A percentile compares a stretch with the other conserved stretches of the same genome.
Evolutionary conservation across 2,329 filamentous ascomycete genomes (phyloP).

Genomic region (Paraconiothyrium brasiliense): DNA sequence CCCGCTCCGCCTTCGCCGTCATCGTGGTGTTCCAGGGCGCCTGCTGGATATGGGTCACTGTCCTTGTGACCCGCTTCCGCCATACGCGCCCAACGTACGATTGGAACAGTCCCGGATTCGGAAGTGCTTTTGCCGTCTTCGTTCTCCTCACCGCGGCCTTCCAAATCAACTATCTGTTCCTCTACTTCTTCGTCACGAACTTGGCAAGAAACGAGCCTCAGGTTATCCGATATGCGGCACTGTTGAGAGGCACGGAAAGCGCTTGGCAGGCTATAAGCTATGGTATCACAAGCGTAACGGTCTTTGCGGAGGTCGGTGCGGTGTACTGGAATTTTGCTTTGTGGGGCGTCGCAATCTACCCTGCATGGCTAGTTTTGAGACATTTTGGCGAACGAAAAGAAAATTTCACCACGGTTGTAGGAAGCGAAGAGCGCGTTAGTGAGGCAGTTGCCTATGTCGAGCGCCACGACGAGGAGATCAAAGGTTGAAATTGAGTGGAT

Average conservation of each 20-base stretch:
- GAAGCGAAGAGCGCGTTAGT: background rate
- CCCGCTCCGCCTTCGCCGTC: slow-evolving; percentile 63
- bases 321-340: slow-evolving; percentile 76
- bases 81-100: slow-evolving; percentile 69
- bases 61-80: slow-evolving; percentile 70
- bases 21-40: slow-evolving; percentile 69
- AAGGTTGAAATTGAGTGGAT: background rate
- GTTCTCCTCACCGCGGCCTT: slow-evolving; percentile 73
- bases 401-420: no score
- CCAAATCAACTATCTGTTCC: slow-evolving; percentile 77
- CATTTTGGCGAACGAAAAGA: slow-evolving; percentile 57
- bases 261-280: slow-evolving; percentile 79
- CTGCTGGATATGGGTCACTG: slow-evolving; percentile 77
- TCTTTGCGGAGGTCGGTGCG: slow-evolving; percentile 72
- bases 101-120: slow-evolving; percentile 72
- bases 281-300: slow-evolving; percentile 67
- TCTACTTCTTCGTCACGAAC: slow-evolving; percentile 77
- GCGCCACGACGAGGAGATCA: background rate
- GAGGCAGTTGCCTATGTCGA: background rate
- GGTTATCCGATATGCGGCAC: slow-evolving; percentile 72
- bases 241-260: slow-evolving; percentile 75
- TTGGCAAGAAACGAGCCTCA: slow-evolving; percentile 69
- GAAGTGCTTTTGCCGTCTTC: slow-evolving; percentile 72
- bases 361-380: slow-evolving; percentile 73
- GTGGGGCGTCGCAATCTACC: slow-evolving; percentile 70